Percentiles rank a stretch among this genome's conserved stretches.
These are phyloP conservation scores for Ustilago bromivora DNA, from an alignment of 1,284 basidiomycete genomes.

Conservation along the genomic window DNA sequence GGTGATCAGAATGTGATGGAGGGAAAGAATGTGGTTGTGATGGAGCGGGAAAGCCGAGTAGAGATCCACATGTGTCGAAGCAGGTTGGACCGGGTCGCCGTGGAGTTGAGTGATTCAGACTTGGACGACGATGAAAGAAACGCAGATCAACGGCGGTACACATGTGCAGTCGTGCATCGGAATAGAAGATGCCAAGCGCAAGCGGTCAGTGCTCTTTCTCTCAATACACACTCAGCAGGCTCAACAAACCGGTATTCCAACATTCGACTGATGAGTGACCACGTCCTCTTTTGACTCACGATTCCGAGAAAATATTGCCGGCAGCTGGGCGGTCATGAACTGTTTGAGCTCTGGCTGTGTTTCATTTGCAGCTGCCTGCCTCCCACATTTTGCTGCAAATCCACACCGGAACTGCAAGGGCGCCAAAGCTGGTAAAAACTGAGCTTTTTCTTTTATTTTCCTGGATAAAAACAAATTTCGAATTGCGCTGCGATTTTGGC, in stretches of 20 bases:
- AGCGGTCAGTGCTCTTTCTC: not conserved
- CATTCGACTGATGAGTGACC: not conserved
- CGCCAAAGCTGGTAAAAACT: not conserved
- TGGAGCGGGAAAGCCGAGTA: not conserved
- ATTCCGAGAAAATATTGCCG: not conserved
- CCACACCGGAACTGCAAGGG: not conserved
- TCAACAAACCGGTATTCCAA: not conserved
- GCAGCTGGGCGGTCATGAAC: not conserved
- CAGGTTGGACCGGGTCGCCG: not conserved
- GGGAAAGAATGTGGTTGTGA: not conserved
- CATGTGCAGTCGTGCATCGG: conserved; percentile 5
- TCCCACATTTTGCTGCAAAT: not conserved
- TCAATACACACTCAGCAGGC: too few relatives aligned
- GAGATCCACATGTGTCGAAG: not conserved
- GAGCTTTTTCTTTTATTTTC: not conserved
- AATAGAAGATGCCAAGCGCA: conserved; percentile 5
- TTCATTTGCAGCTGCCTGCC: not conserved
- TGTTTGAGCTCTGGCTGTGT: not conserved
- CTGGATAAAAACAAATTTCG: conserved; percentile 3
- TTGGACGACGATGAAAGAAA: not conserved
- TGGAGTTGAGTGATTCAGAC: not conserved
- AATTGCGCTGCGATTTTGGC: not conserved
- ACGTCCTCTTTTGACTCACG: not conserved
- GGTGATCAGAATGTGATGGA: not conserved
- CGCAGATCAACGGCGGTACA: conserved; percentile 13